These are phyloP conservation scores for Westerdykella sp. DNA, from an alignment of 2,329 filamentous ascomycete genomes.

Conservation along the genomic window DNA sequence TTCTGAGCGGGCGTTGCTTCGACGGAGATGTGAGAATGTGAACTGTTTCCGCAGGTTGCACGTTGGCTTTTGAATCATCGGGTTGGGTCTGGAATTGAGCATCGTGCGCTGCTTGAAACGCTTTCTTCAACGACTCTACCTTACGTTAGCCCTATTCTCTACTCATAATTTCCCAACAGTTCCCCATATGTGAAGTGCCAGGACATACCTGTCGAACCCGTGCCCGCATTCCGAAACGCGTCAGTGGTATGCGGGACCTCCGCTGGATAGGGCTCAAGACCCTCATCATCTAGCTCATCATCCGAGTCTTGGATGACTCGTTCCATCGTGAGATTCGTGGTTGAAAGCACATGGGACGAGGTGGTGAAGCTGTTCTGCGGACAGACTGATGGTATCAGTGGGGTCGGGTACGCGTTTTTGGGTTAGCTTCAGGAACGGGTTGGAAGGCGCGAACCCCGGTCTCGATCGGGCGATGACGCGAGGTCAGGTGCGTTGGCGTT, in stretches of 20 bases:
- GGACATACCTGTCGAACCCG: slow-evolving; percentile 26
- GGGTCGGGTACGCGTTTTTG: background rate
- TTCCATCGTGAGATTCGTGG: background rate
- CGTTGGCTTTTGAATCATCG: background rate
- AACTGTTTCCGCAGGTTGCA: background rate
- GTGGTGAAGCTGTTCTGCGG: too few species aligned
- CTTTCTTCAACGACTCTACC: slow-evolving; percentile 20
- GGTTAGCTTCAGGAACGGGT: background rate
- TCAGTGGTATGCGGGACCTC: slow-evolving; percentile 4
- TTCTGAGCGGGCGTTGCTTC: slow-evolving; percentile 16
- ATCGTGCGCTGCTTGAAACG: slow-evolving; percentile 21
- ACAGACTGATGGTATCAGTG: background rate
- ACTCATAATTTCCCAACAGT: background rate
- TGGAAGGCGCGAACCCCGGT: too few species aligned
- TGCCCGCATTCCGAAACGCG: slow-evolving; percentile 16
- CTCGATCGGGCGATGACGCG: slow-evolving; percentile 8
- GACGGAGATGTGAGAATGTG: slow-evolving; percentile 13
- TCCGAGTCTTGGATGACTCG: slow-evolving; percentile 35
- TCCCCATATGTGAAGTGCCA: background rate
- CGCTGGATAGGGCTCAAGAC: slow-evolving; percentile 5
- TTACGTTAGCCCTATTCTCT: slow-evolving; percentile 1
- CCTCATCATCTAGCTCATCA: slow-evolving; percentile 32
- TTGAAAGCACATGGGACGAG: too few species aligned
- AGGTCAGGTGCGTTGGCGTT: slow-evolving; percentile 13
- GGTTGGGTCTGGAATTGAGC: slow-evolving; percentile 16